A percentile compares a stretch with the other conserved stretches of the same genome.
Conservation (phyloP, 2,329 filamentous ascomycete species). For the Neofusicoccum kwambonambiense region DNA sequence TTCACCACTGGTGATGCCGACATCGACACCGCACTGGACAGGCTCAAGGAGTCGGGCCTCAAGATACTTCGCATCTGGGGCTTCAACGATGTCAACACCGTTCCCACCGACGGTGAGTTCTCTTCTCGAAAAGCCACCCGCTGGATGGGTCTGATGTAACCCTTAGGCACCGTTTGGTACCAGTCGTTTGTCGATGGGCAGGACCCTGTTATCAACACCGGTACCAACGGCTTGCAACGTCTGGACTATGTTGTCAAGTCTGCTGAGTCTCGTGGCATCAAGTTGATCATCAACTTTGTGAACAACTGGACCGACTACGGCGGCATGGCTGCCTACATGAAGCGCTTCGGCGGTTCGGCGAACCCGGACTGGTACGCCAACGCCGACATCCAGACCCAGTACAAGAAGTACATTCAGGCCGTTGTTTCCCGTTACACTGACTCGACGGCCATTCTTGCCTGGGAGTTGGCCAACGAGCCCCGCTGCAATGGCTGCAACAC, state of each 20-base stretch:
- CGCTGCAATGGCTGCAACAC: slow-evolving; percentile 61
- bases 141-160: background rate
- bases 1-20: slow-evolving; percentile 55
- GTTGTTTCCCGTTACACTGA: slow-evolving; percentile 60
- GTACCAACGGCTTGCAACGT: slow-evolving; percentile 60
- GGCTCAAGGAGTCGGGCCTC: slow-evolving; percentile 51
- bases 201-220: slow-evolving; percentile 60
- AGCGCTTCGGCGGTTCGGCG: slow-evolving; percentile 52
- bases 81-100: slow-evolving; percentile 58
- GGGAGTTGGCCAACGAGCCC: slow-evolving; percentile 68
- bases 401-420: slow-evolving; percentile 60
- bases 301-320: slow-evolving; percentile 71
- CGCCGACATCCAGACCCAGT: slow-evolving; percentile 48
- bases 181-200: slow-evolving; percentile 51
- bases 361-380: slow-evolving; percentile 60
- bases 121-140: background rate
- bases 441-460: slow-evolving; percentile 62
- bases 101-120: slow-evolving; percentile 23
- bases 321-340: slow-evolving; percentile 60
- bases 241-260: slow-evolving; percentile 63
- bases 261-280: slow-evolving; percentile 60
- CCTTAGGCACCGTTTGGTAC: slow-evolving; percentile 50
- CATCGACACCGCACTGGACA: slow-evolving; percentile 50
- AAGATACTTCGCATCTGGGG: slow-evolving; percentile 63
- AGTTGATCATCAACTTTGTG: slow-evolving; percentile 62